Evolutionary conservation across 75 land plant species (phyloP), one percentile per base, ranked within the genome.

Genomic region (Cunninghamia lanceolata): DNA sequence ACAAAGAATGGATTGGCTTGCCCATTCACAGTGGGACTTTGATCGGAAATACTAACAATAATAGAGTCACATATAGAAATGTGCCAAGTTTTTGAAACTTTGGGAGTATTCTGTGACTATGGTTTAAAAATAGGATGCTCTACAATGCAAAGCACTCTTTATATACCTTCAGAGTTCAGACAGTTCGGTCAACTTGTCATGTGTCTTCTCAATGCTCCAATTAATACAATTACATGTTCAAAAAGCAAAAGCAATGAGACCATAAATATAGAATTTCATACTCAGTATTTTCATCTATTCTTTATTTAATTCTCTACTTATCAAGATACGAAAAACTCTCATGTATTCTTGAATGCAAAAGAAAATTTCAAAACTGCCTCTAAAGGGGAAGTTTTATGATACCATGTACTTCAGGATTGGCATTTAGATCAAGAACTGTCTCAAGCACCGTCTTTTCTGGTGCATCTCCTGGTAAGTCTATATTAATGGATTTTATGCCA

Each of bases 331-430:
- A 32, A 30, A 73, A 35, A 10, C 14, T 35, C n/a, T 42, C 11
- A 4, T 10, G 13, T 28, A 39, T 38, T 82, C 83, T 82, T 43
- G 52, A 46, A 43, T 82, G 32, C 17, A 42, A 82, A 82, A 82
- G 25, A 82, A 32, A 45, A 16, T 36, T 38, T 42, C 17, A 28
- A 21, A 82, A 39, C n/a, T 43, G 21, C 46, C 32, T 39, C 47
- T 42, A 32, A 21, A 46, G 3, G 28, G n/a, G 68, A 63, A 63
- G n/a, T 63, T 35, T 73, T 32, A 30, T 73, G 34, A 34, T 73
- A 95, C 98, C 97, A 85, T 95, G 97, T 34, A 96, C 97, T 82
- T 93, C 91, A 71, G 95, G 95, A 85, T 92, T 76, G 0, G 87
- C 93, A 85, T 96, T 96, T 15, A 96, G 85, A 85, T 94, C 91